Evolutionary conservation across 2,329 filamentous ascomycete genomes (phyloP), one percentile per base, ranked within the genome.

Genomic region (Diaporthe citri): DNA sequence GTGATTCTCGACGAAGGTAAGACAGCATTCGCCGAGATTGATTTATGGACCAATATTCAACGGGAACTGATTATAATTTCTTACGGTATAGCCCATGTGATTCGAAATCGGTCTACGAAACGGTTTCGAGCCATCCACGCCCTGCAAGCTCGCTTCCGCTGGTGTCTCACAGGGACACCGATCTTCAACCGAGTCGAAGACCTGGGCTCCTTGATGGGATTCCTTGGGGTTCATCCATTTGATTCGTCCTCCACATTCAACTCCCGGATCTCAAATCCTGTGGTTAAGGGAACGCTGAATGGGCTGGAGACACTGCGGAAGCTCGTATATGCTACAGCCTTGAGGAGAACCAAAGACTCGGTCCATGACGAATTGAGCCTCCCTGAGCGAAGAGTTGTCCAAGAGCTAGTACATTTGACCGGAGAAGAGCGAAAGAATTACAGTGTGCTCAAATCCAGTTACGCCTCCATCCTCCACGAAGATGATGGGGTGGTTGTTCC

Each of bases 1-100:
- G 57, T 60, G 7, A 25, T 60, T 25, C 57, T 60, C 4, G 57
- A 60, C 12, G 57, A 60, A 60, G 57, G 57, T 60, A 20, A 41
- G 57, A 60, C 31, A 12, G 13, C 2, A 4, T 41, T 28, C 56
- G 4, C n/a, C n/a, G 28, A 5, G 2, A 25, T 28, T 39, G 36
- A 3, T 25, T 17, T 1, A 31, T 56, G 12, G n/a, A 7, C 5
- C 12, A 17, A 28, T 34, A n/a, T 56, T 6, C 13, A 31, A 59
- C 7, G 12, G 20, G 20, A 2, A 41, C 36, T 60, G 13, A 60
- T 28, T 20, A 1, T 1, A 59, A 28, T 8, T 28, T 25, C 10
- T 41, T 39, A 20, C 12, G 5, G 2, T 43, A 60, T 20, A 60
- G 57, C 57, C 2, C 57, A 60, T 28, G 36, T 25, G 12, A 43